phyloP scores from a whole-genome alignment of 768 basidiomycete species.

The Trametes villosa region DNA sequence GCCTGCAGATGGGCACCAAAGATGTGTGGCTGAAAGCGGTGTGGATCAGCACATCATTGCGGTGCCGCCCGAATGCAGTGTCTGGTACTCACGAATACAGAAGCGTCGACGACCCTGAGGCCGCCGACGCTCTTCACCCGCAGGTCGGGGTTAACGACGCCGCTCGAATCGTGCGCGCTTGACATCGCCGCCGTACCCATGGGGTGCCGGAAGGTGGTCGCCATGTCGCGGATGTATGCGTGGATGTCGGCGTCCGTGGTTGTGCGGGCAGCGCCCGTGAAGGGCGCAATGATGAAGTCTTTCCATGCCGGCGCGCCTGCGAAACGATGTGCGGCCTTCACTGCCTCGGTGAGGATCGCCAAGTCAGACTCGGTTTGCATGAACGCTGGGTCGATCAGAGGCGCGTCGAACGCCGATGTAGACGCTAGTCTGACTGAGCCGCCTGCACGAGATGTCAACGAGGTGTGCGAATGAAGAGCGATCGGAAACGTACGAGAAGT shows the following conservation, averaged over 20 bases:
- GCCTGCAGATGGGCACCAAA: not conserved
- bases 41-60: not conserved
- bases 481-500: slow-evolving; percentile 7
- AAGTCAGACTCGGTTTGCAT: slow-evolving; percentile 34
- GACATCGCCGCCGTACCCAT: slow-evolving; percentile 27
- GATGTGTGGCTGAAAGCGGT: not conserved
- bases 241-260: slow-evolving; percentile 20
- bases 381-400: slow-evolving; percentile 30
- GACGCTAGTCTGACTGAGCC: slow-evolving; percentile 30
- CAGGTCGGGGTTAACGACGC: slow-evolving; percentile 36
- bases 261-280: not conserved
- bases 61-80: not conserved
- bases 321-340: slow-evolving; percentile 11
- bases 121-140: slow-evolving; percentile 41
- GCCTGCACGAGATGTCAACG: slow-evolving; percentile 13
- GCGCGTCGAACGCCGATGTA: slow-evolving; percentile 27
- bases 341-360: slow-evolving; percentile 28
- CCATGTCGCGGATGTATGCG: slow-evolving; percentile 14
- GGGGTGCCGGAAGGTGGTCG: slow-evolving; percentile 14
- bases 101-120: slow-evolving; percentile 45
- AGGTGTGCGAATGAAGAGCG: not conserved
- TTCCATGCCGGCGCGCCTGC: slow-evolving; percentile 20
- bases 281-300: slow-evolving; percentile 2
- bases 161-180: not conserved
- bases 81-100: slow-evolving; percentile 16